Evolutionary conservation across 805 yeast genomes (phyloP).

Genomic region (Ogataea ramenticola): DNA sequence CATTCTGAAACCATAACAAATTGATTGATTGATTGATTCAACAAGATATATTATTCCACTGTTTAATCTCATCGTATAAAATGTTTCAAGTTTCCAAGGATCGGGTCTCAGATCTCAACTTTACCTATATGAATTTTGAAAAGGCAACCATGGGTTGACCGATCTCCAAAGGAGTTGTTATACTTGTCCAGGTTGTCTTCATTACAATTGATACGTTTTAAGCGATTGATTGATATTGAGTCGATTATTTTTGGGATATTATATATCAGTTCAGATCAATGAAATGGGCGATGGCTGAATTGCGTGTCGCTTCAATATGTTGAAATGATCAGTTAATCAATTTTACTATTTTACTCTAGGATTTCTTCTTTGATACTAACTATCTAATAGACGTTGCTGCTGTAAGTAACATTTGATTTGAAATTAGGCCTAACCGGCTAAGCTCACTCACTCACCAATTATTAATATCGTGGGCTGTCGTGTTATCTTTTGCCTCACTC

Average conservation of each 20-base stretch:
- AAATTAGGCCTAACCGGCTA: too few species aligned
- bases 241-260: too few species aligned
- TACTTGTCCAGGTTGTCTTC: background rate
- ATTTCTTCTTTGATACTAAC: conserved; percentile 11
- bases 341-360: background rate
- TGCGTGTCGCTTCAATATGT: too few species aligned
- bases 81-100: too few species aligned
- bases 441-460: background rate
- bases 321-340: background rate
- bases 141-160: too few species aligned
- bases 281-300: too few species aligned
- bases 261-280: too few species aligned
- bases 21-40: conserved; percentile 1
- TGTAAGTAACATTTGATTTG: conserved; percentile 22
- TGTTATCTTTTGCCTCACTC: background rate
- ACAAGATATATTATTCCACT: too few species aligned
- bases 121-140: background rate
- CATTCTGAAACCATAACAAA: background rate
- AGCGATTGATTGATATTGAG: background rate
- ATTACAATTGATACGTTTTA: background rate
- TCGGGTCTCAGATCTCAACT: too few species aligned
- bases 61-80: too few species aligned
- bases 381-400: conserved; percentile 40
- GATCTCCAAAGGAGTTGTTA: too few species aligned
- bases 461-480: background rate